Evolutionary conservation across 108 stramenopile genomes (phyloP).

Genomic region (Skeletonema potamos): DNA sequence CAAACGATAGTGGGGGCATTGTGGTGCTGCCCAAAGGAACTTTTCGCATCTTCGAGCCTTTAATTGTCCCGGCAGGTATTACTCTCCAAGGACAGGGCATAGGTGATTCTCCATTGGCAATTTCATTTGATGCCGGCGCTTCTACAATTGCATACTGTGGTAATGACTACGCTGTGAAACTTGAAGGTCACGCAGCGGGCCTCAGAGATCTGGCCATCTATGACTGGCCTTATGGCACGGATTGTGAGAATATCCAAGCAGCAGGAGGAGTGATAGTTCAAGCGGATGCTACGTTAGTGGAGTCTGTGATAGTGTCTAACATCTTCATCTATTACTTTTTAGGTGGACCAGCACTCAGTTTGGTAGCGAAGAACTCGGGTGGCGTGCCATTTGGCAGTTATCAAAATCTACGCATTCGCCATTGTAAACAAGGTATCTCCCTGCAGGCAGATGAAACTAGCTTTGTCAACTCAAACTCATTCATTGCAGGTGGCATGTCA

Average conservation of each 20-base stretch:
- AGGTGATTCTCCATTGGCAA: conserved; percentile 22
- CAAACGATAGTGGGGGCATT: conserved; percentile 17
- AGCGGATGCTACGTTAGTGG: conserved; percentile 15
- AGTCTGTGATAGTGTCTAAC: conserved; percentile 30
- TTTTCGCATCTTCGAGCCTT: conserved; percentile 16
- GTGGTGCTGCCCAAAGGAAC: conserved; percentile 21
- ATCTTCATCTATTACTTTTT: conserved; percentile 40
- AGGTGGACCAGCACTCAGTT: conserved; percentile 21
- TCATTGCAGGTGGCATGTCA: conserved; percentile 33
- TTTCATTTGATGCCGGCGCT: conserved; percentile 31
- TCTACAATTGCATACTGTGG: conserved; percentile 30
- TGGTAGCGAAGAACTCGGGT: conserved; percentile 27
- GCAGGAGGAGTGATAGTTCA: conserved; percentile 32
- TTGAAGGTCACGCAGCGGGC: conserved; percentile 16
- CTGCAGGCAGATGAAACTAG: conserved; percentile 23
- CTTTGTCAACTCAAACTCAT: conserved; percentile 41
- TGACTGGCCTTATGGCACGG: conserved; percentile 21
- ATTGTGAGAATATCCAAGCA: conserved; percentile 19
- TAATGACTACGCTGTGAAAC: conserved; percentile 23
- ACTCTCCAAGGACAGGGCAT: conserved; percentile 27
- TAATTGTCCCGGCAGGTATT: conserved; percentile 20
- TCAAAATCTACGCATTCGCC: conserved; percentile 36
- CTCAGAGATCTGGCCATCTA: conserved; percentile 27
- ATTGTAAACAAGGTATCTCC: conserved; percentile 29
- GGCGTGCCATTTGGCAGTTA: conserved; percentile 28